Base-by-base conservation (phyloP, 192 early-diverging fungal species). In the Gonapodya prolifera region DNA sequence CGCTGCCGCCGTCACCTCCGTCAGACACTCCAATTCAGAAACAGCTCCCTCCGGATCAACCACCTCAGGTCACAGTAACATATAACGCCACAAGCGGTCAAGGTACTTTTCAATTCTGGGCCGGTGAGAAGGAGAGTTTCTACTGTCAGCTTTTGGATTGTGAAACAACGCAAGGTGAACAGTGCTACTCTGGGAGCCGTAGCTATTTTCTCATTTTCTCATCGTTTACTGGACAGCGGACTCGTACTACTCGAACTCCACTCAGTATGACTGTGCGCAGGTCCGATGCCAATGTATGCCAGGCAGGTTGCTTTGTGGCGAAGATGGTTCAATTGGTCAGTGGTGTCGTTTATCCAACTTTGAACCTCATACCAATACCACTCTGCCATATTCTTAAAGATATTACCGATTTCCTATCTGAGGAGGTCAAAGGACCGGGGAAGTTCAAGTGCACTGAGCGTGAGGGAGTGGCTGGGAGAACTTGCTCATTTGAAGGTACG, bases 21-120 rank as follows among this genome's bases (percentile, higher is more conserved):
- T 0, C 33, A 83, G 82, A 85, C 77, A 69, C 80, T 35, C 76
- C 31, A 2, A 83, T 86, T 69, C 70, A 78, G 33, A 70, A 84
- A 0, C 70, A 76, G 35, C 76, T 84, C 1, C 83, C 81, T 31
- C 89, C 89, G 0, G 86, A 86, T n/a, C 86, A 90, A n/a, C 85
- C 85, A 1, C 92, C 92, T 33, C 90, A 92, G 69, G 91, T 93
- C 70, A 94, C 93, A 2, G 91, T 94, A 76, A 87, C 88, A 23
- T 94, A 91, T 78, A 83, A 90, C 75, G 81, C 84, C 23, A 77
- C 76, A 36, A 36, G 86, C 2, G 83, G 81, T 70, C 85, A 89
- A 1, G 92, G 92, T 79, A 87, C 87, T 76, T 92, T 92, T 18
- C 91, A 94, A 84, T 94, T 97, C 79, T 97, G 95, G 95, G 88